phyloP scores from a whole-genome alignment of 2,329 filamentous ascomycete species.

The Piedraia hortae region DNA sequence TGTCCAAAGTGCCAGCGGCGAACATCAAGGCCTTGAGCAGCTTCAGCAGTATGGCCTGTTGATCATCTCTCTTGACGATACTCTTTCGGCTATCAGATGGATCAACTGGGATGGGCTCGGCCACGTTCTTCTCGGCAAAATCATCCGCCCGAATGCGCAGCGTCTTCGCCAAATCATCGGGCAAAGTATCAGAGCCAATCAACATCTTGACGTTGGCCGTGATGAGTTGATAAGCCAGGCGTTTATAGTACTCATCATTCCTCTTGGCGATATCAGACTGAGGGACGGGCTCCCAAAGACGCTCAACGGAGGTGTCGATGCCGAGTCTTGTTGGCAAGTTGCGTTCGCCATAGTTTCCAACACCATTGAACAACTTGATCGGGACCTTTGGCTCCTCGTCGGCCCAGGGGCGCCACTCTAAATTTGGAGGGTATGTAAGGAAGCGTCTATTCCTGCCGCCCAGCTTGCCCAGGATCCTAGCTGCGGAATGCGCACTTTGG shows the following conservation, averaged over 20 bases:
- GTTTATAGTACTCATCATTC: slow-evolving; percentile 70
- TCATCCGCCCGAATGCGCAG: slow-evolving; percentile 79
- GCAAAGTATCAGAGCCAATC: slow-evolving; percentile 63
- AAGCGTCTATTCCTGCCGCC: slow-evolving; percentile 90
- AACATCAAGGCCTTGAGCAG: slow-evolving; percentile 73
- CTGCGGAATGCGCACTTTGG: slow-evolving; percentile 91
- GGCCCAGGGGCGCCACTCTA: slow-evolving; percentile 58
- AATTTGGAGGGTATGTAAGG: slow-evolving; percentile 63
- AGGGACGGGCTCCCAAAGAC: slow-evolving; percentile 46
- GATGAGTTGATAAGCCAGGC: slow-evolving; percentile 69
- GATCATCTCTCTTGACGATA: slow-evolving; percentile 58
- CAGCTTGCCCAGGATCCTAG: slow-evolving; percentile 88
- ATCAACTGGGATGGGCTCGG: too few relatives aligned
- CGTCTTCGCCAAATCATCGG: slow-evolving; percentile 64
- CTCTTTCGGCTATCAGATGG: slow-evolving; percentile 61
- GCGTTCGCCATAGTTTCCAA: slow-evolving; percentile 37
- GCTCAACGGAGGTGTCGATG: slow-evolving; percentile 66
- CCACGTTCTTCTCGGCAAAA: slow-evolving; percentile 39
- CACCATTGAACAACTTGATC: slow-evolving; percentile 65
- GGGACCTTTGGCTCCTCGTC: slow-evolving; percentile 78
- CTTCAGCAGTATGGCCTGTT: slow-evolving; percentile 60
- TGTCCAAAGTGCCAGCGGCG: slow-evolving; percentile 46
- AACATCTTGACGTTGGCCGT: slow-evolving; percentile 73
- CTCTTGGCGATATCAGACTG: slow-evolving; percentile 33
- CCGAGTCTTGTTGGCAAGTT: slow-evolving; percentile 70